Evolutionary conservation across 108 stramenopile species (phyloP), one percentile per base, ranked within the genome.

Genomic region (Aurantiochytrium sp.): DNA sequence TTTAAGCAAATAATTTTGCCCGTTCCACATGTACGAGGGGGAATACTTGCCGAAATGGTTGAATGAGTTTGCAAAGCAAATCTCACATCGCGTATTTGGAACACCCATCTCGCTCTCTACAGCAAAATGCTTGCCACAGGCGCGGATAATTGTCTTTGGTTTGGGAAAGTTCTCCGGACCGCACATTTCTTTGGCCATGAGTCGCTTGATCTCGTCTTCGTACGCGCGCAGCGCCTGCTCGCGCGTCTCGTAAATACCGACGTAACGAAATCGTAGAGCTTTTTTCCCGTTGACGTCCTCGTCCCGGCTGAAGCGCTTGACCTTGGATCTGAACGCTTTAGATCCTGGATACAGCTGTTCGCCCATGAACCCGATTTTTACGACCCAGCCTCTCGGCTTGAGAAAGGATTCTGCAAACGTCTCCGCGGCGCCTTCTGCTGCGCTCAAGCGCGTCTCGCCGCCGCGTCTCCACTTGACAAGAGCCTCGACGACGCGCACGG

Each of bases 41-140:
- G 45, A 16, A 12, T 53, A 47, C 49, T 47, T 25, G 51, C 51
- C 51, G 4, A 83, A 83, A 8, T 53, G 76, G 4, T 83, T 83
- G 76, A 83, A 83, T 12, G 49, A 53, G 51, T 53, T 47, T 35
- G 51, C 51, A 4, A 53, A 83, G 28, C 76, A 83, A 35, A 83
- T 53, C 51, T 83, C 76, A 23, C 76, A 83, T 53, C 76, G 45
- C 49, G 76, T 83, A 45, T 83, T 53, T 53, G 45, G 16, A 8
- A 83, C 76, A 53, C 76, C 76, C 76, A 83, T 83, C 43, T 83
- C 76, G 51, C 76, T 83, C 28, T 83, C 76, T 6, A 83, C 76
- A 18, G 76, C 76, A 23, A 53, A 83, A 23, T 83, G 76, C 23
- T 83, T 83, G 49, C 76, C 76, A 4, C 76, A 83, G n/a, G 76